Evolutionary conservation across 2,329 filamentous ascomycete species (phyloP), one percentile per base, ranked within the genome.

Genomic region (Kalmusia sp.): DNA sequence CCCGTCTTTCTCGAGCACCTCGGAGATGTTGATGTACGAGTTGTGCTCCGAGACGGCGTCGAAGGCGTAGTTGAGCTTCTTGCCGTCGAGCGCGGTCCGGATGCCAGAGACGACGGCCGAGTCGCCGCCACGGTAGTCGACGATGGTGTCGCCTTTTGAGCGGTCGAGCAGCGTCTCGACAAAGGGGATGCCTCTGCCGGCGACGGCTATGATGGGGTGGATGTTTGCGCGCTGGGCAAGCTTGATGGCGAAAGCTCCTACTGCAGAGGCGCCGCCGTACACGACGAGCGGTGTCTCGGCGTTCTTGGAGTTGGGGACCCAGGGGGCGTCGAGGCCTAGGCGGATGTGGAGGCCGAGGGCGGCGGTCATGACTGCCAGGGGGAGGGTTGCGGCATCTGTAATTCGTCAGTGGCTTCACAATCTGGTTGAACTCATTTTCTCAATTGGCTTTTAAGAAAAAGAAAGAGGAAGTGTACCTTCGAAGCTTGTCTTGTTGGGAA

Each of bases 41-140:
- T 77, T 76, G 12, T 84, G 73, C 58, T 86, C 82, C 5, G 77
- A 78, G 3, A 86, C 79, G 0, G 84, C 81, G 62, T 88, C 86
- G 54, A 81, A 81, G 0, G 82, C 84, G 58, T 85, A 73, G 5
- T 76, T 58, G 17, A 84, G 61, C 52, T 76, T 76, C 6, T 72
- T 63, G 7, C 74, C 74, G 5, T 76, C 69, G 17, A 79, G 69
- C 2, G 77, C 77, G 19, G 75, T 69, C 33, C 77, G 71, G 56
- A 84, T 71, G 14, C 70, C 71, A 71, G 40, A 70, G 6, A 60
- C 52, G 11, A 58, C 49, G 5, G 51, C 55, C 75, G 82, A 80
- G 47, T 82, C 76, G 14, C 84, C 84, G 1, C 76, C 68, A 24
- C 83, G 81, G 67, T 85, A 84, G 52, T 84, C 64, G 21, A 77